Evolutionary conservation across 306 rosid species (phyloP), one percentile per base, ranked within the genome.

Genomic region (Abrus precatorius): DNA sequence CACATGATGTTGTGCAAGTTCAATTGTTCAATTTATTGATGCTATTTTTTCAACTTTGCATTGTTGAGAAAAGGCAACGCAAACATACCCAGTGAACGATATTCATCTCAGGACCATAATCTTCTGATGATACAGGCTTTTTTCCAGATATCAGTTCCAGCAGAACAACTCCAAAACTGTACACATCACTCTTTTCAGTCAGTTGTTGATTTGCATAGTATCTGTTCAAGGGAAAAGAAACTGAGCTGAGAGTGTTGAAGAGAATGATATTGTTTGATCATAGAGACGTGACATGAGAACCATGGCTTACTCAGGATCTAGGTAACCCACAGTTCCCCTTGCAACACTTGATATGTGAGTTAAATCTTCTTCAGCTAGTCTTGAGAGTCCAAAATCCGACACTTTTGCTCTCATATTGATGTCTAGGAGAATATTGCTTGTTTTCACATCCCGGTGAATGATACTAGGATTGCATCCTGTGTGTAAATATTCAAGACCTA

Each of bases 381-480:
- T 91, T 10, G 98, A 95, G 74, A 95, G 91, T 80, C 98, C 99
- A 81, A 95, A 95, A 29, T 95, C 98, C 7, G 98, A 95, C 8
- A 95, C 99, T 81, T 95, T 95, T 44, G 97, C 99, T 88, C 98
- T 91, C 98, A 93, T 91, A 60, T 95, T 95, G 85, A 89, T 93
- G 88, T 95, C 98, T 12, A 95, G 83, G 69, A 95, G 97, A 78
- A 93, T 95, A 74, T 95, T 95, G 92, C 94, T 95, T 29, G 98
- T 95, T 84, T 95, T 95, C 28, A 95, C 98, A 4, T 95, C 97
- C 29, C 97, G 88, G 86, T 93, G 98, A 80, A 95, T 95, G 87
- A 95, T 95, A 45, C 99, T 93, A 5, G 99, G 99, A 84, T 87
- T 95, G 90, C 99, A 95, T 80, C 99, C 94, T 9, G 99, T 93